Percentiles rank a stretch among this genome's conserved stretches.
Evolutionary conservation across 2,329 filamentous ascomycete genomes (phyloP).

Genomic region (Paraphaeosphaeria sporulosa): DNA sequence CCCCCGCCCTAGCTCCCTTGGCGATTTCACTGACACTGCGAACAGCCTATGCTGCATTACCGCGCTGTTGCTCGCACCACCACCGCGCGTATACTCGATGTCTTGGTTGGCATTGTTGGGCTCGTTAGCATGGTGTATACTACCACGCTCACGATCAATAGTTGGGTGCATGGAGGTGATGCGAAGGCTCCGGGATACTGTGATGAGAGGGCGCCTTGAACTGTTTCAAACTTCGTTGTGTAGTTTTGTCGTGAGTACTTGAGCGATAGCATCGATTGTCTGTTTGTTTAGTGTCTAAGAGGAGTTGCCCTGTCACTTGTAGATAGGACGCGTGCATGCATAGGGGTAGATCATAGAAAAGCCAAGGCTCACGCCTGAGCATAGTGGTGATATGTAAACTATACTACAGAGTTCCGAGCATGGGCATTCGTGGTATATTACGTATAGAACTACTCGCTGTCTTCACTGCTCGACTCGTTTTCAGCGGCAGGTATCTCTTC

Average conservation of each 20-base stretch:
- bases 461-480: slow-evolving; percentile 29
- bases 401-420: neutral
- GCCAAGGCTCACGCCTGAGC: neutral
- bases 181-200: slow-evolving; percentile 69
- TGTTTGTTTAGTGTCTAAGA: neutral
- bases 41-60: slow-evolving; percentile 87
- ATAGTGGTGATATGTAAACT: neutral
- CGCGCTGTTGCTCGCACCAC: slow-evolving; percentile 75
- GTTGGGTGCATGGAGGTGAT: slow-evolving; percentile 74
- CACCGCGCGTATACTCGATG: slow-evolving; percentile 74
- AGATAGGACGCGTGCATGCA: neutral
- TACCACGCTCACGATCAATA: slow-evolving; percentile 82
- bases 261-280: neutral
- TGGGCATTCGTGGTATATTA: neutral
- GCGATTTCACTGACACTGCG: neutral
- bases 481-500: slow-evolving; percentile 25
- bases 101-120: slow-evolving; percentile 81
- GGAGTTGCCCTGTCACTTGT: neutral
- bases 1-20: neutral
- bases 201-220: slow-evolving; percentile 50
- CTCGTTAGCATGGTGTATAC: slow-evolving; percentile 91
- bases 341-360: neutral
- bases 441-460: slow-evolving; percentile 26
- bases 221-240: neutral
- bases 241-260: neutral